phyloP scores from a whole-genome alignment of 2,329 filamentous ascomycete species.

The Pestalotiopsis sp. region DNA sequence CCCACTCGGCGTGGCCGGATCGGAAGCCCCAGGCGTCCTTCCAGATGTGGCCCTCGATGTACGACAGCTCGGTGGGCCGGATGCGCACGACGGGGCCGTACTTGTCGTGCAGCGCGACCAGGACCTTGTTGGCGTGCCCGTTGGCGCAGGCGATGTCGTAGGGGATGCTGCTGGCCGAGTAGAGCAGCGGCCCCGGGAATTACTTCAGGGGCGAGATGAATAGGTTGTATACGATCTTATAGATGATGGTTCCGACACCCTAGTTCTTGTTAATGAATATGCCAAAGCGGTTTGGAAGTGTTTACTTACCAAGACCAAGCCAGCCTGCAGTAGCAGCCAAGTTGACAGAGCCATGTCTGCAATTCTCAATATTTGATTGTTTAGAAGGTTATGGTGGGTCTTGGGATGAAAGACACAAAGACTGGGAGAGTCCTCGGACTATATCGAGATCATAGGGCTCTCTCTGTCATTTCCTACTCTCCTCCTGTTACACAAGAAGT shows the following conservation, averaged over 20 bases:
- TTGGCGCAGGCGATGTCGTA: slow-evolving; percentile 8
- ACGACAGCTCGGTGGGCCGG: slow-evolving; percentile 9
- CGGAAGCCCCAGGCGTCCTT: slow-evolving; percentile 16
- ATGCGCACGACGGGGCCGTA: slow-evolving; percentile 10
- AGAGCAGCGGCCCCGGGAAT: slow-evolving; percentile 14
- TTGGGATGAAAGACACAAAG: too few species aligned
- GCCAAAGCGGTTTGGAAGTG: neutral
- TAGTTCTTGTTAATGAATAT: neutral
- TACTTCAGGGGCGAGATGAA: slow-evolving; percentile 10
- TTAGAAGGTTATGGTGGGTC: neutral
- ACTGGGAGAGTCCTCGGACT: too few species aligned
- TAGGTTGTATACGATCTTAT: slow-evolving; percentile 13
- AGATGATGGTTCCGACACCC: slow-evolving; percentile 4
- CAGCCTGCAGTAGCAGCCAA: neutral
- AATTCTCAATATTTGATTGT: neutral
- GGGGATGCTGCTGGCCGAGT: slow-evolving; percentile 8
- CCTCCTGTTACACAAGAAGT: too few species aligned
- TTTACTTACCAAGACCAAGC: neutral
- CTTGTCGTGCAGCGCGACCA: slow-evolving; percentile 6
- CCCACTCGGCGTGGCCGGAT: neutral
- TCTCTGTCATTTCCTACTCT: too few species aligned
- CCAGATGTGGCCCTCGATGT: slow-evolving; percentile 5
- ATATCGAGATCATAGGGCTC: too few species aligned
- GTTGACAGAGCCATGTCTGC: neutral
- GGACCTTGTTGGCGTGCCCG: neutral